phyloP scores from a whole-genome alignment of 208 protist species.

The Wallacemonas sp. region DNA sequence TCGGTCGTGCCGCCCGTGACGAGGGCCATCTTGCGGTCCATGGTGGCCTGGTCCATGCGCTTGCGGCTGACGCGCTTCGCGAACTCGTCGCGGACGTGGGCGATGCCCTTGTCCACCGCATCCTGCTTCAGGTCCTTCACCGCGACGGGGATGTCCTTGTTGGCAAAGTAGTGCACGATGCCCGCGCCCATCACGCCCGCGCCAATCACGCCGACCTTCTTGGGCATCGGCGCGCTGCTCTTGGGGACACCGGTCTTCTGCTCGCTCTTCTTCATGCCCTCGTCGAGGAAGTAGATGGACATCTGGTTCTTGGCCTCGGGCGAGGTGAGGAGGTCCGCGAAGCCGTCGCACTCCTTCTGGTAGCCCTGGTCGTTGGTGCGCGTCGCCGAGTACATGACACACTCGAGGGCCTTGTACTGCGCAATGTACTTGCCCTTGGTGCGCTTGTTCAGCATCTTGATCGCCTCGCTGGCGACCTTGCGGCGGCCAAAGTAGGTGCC shows the following conservation, averaged over 20 bases:
- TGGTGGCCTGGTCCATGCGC: slow-evolving; percentile 41
- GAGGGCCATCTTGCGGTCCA: slow-evolving; percentile 54
- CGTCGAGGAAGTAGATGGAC: slow-evolving; percentile 89
- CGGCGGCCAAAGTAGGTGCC: slow-evolving; percentile 58
- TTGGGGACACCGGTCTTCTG: slow-evolving; percentile 76
- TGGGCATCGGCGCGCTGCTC: slow-evolving; percentile 45
- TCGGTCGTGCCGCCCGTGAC: slow-evolving; percentile 68
- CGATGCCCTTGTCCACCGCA: slow-evolving; percentile 70
- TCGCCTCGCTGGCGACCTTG: slow-evolving; percentile 51
- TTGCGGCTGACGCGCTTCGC: slow-evolving; percentile 60
- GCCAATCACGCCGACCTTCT: slow-evolving; percentile 70
- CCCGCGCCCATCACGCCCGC: slow-evolving; percentile 87
- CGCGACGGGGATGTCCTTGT: slow-evolving; percentile 63
- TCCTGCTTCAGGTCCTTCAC: slow-evolving; percentile 80
- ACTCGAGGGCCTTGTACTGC: slow-evolving; percentile 92
- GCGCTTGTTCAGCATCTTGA: slow-evolving; percentile 83
- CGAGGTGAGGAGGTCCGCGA: slow-evolving; percentile 79
- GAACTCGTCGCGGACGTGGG: slow-evolving; percentile 67
- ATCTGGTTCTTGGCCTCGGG: slow-evolving; percentile 90
- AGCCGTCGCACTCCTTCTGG: slow-evolving; percentile 70
- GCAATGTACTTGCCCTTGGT: slow-evolving; percentile 95
- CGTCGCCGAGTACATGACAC: slow-evolving; percentile 73
- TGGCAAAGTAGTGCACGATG: slow-evolving; percentile 86
- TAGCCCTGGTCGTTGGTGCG: slow-evolving; percentile 60
- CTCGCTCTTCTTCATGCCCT: slow-evolving; percentile 90